A percentile compares a stretch with the other conserved stretches of the same genome.
phyloP scores from a whole-genome alignment of 1,284 basidiomycete genomes.

The Austropuccinia psidii region DNA sequence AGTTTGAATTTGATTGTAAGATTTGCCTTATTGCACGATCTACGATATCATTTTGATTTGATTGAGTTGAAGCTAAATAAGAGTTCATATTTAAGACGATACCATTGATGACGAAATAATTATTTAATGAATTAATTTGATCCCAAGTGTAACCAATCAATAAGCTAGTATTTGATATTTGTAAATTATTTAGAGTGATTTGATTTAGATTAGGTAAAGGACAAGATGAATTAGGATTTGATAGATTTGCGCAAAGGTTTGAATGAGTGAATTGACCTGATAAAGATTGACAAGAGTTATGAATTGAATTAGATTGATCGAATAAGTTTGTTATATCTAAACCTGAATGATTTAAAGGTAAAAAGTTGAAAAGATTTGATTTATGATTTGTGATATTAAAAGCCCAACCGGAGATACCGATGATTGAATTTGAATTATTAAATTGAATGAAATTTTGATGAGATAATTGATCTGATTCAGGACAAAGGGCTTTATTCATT shows the following conservation, averaged over 20 bases:
- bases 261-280: constrained; percentile 62
- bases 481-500: constrained; percentile 84
- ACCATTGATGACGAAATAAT: constrained; percentile 84
- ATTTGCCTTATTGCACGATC: constrained; percentile 75
- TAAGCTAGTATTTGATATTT: constrained; percentile 59
- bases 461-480: constrained; percentile 46
- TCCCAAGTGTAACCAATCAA: constrained; percentile 80
- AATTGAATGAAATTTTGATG: neutral
- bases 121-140: constrained; percentile 61
- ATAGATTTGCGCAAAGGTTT: constrained; percentile 57
- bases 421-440: constrained; percentile 51
- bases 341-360: constrained; percentile 59
- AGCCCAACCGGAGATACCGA: constrained; percentile 69
- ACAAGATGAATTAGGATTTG: constrained; percentile 52
- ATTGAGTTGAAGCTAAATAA: constrained; percentile 66
- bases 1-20: constrained; percentile 51
- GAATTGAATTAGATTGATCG: constrained; percentile 54
- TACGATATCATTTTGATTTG: constrained; percentile 66
- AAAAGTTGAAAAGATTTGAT: constrained; percentile 56
- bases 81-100: constrained; percentile 85
- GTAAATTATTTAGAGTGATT: constrained; percentile 50
- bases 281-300: constrained; percentile 58
- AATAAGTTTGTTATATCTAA: constrained; percentile 85
- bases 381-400: constrained; percentile 64
- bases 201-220: constrained; percentile 52